phyloP scores from a whole-genome alignment of 2,329 filamentous ascomycete genomes.

The Macrophomina phaseolina region DNA sequence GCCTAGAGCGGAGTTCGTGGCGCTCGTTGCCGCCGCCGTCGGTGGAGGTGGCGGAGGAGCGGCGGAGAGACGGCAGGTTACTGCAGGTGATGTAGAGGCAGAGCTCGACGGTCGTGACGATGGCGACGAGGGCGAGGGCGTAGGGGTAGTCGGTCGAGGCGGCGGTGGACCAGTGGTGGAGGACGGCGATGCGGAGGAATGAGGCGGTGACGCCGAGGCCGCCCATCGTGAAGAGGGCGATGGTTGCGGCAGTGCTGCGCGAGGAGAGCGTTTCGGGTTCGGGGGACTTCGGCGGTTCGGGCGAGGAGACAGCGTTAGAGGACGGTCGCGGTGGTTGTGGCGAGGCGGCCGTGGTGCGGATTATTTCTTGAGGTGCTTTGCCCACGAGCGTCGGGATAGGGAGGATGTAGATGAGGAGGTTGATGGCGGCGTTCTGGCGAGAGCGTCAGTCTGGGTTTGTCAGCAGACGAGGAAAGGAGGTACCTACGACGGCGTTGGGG shows the following conservation, averaged over 20 bases:
- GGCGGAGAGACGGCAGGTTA: constrained; percentile 8
- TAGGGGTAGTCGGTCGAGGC: constrained; percentile 4
- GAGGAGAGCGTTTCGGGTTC: background rate
- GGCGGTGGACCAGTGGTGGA: background rate
- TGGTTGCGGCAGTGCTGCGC: background rate
- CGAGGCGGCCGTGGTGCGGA: background rate
- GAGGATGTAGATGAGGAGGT: constrained; percentile 24
- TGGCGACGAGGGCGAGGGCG: background rate
- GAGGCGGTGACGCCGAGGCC: constrained; percentile 7
- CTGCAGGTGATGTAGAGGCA: background rate
- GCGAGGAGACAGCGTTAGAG: background rate
- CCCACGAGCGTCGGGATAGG: constrained; percentile 8
- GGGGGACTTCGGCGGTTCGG: background rate
- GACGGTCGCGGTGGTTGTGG: background rate
- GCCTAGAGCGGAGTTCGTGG: background rate
- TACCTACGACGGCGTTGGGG: constrained; percentile 12
- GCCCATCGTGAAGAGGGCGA: constrained; percentile 1
- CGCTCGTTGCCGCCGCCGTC: background rate
- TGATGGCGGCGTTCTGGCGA: constrained; percentile 13
- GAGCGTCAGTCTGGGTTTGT: background rate
- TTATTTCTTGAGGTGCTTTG: background rate
- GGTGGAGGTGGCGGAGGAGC: background rate
- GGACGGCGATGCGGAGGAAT: constrained; percentile 16
- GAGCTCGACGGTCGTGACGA: constrained; percentile 12
- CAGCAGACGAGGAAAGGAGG: background rate